Evolutionary conservation across 176 grass and related monocot species (phyloP).

Genomic region (Calamus simplicifolius): DNA sequence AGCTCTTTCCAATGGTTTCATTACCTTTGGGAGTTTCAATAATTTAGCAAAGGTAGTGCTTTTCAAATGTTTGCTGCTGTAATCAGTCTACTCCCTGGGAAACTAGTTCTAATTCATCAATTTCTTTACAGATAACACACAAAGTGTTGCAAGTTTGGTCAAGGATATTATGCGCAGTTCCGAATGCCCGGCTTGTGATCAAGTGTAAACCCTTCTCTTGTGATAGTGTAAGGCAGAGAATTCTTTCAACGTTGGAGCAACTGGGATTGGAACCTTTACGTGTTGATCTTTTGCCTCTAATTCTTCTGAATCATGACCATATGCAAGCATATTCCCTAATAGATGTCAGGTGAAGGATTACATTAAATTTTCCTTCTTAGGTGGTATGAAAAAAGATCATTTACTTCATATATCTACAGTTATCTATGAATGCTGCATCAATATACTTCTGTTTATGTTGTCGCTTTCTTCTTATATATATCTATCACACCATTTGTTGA

Average conservation of each 20-base stretch:
- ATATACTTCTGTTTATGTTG: too few species aligned
- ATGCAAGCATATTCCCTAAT: constrained; percentile 99
- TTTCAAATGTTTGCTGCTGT: constrained; percentile 6
- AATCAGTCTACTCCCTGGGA: not conserved
- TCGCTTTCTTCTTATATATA: too few species aligned
- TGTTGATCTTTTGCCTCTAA: constrained; percentile 89
- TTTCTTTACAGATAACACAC: constrained; percentile 63
- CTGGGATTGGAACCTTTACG: constrained; percentile 75
- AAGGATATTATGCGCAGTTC: constrained; percentile 75
- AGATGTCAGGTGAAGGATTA: constrained; percentile 73
- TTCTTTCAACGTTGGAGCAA: constrained; percentile 79
- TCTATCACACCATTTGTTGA: too few species aligned
- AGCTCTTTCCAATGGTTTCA: constrained; percentile 84
- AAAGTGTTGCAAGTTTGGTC: constrained; percentile 97
- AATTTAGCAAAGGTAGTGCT: constrained; percentile 93
- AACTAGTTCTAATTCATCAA: not conserved
- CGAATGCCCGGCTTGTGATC: constrained; percentile 89
- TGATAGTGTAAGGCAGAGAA: constrained; percentile 77
- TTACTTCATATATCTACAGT: too few species aligned
- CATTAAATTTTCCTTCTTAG: not conserved
- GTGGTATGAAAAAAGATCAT: not conserved
- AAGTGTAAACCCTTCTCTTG: constrained; percentile 98
- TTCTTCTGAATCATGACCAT: constrained; percentile 98
- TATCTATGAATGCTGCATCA: too few species aligned
- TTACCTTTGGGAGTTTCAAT: constrained; percentile 98